Base-by-base conservation (phyloP, 1,284 basidiomycete genomes). In the Ganoderma leucocontextum region DNA sequence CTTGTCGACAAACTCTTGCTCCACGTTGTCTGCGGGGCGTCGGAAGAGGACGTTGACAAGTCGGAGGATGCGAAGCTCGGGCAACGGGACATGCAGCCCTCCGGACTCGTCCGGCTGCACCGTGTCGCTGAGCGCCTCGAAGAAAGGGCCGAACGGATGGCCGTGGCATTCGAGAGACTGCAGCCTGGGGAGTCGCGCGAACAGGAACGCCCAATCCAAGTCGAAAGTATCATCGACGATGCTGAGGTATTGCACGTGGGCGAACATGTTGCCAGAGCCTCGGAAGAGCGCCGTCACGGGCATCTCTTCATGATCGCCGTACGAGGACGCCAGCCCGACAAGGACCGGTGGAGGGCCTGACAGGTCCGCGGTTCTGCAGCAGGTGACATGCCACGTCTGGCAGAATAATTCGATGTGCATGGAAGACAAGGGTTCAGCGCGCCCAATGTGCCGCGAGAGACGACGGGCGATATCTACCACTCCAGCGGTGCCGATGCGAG, bases 131-230 rank as follows among this genome's bases (percentile, higher is more conserved):
- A 58, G 62, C 2, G 52, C 36, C 15, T 15, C n/a, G 36, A 64
- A 58, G 55, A 64, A 47, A 13, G 55, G 36, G 38, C 52, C 52
- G 25, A 29, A 55, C 25, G 62, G 52, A 22, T 57, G 63, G 15
- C 44, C 53, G 33, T 47, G 19, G 13, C 55, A 35, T n/a, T 29
- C 42, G 4, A 64, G 39, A 4, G 39, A 33, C 53, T 25, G 35
- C 62, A 63, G 17, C 12, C 8, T 33, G 12, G 52, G 52, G 25
- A 63, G 39, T 4, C 38, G 52, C 2, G 25, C 12, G 38, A 63
- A 44, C 13, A 57, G 25, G 44, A 19, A 22, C 8, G 62, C 25
- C 62, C 62, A 63, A 13, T 19, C 22, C 8, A 41, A 9, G 52
- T n/a, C n/a, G n/a, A 57, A 41, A 22, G 35, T 41, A 7, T 25